Evolutionary conservation across 257 asterid genomes (phyloP).

Genomic region (Gynochthodes officinalis): DNA sequence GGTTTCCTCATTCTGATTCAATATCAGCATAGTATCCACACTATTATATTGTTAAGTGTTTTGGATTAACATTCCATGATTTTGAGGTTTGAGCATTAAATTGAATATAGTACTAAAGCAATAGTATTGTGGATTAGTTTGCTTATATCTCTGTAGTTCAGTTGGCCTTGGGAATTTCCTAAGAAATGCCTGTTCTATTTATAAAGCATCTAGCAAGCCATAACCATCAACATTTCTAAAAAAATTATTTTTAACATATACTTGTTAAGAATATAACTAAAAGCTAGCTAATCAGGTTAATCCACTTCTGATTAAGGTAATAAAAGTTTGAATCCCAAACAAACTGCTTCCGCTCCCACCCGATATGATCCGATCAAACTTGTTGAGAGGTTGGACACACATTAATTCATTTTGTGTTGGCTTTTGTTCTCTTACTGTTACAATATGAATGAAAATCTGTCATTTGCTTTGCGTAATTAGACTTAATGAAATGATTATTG

Average conservation of each 20-base stretch:
- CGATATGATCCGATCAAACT: background rate
- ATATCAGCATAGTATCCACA: background rate
- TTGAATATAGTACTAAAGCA: background rate
- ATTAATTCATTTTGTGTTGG: too few species aligned
- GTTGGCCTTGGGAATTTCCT: background rate
- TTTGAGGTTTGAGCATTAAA: slow-evolving; percentile 1
- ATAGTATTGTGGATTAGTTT: background rate
- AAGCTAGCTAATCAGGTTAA: background rate
- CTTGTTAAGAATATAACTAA: too few species aligned
- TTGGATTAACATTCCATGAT: background rate
- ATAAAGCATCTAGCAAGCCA: too few species aligned
- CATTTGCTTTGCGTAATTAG: background rate
- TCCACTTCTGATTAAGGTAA: background rate
- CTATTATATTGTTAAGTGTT: too few species aligned
- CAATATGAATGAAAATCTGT: background rate
- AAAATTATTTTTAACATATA: too few species aligned
- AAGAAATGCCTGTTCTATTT: background rate
- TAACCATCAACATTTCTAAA: too few species aligned
- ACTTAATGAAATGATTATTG: background rate
- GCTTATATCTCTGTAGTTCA: background rate
- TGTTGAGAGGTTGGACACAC: background rate
- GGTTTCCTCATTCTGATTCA: background rate
- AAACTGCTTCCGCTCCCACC: slow-evolving; percentile 1
- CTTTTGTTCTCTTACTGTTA: background rate
- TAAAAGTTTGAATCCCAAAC: too few species aligned